Percentiles rank a stretch among this genome's conserved stretches.
These are phyloP conservation scores for Thymus mandschuricus DNA, from an alignment of 257 asterid genomes.

Conservation along the genomic window DNA sequence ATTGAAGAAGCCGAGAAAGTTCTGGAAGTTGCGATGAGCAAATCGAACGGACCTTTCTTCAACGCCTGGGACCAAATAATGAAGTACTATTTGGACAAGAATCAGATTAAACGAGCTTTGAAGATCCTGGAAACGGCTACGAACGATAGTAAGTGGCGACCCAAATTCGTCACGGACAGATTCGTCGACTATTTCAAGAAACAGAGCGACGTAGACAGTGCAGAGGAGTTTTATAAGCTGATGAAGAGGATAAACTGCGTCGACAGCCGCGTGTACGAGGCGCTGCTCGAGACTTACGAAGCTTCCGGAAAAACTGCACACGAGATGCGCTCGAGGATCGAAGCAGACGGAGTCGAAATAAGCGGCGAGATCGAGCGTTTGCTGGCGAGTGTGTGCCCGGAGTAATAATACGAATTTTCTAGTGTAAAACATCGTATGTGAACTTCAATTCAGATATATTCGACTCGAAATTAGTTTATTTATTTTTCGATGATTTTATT, in stretches of 20 bases:
- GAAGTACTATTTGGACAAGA: constrained; percentile 46
- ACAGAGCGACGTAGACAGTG: constrained; percentile 53
- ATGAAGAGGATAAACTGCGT: constrained; percentile 62
- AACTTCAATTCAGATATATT: no score
- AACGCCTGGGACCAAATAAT: constrained; percentile 55
- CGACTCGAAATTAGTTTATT: no score
- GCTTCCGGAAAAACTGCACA: constrained; percentile 50
- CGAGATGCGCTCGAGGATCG: constrained; percentile 49
- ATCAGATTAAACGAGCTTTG: constrained; percentile 45
- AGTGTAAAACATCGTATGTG: no score
- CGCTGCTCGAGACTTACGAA: constrained; percentile 52
- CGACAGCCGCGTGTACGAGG: constrained; percentile 36
- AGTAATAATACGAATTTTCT: constrained; percentile 13
- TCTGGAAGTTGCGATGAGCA: constrained; percentile 39
- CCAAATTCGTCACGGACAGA: constrained; percentile 31
- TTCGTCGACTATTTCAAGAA: constrained; percentile 48
- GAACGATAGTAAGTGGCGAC: constrained; percentile 46
- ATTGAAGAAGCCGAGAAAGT: constrained; percentile 58
- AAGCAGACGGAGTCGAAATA: constrained; percentile 54
- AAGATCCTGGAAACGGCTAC: constrained; percentile 50
- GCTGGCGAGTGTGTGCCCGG: constrained; percentile 42
- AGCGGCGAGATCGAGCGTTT: constrained; percentile 48
- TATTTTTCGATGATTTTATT: no score
- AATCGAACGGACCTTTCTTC: constrained; percentile 61
- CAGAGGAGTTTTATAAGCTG: constrained; percentile 58